phyloP scores from a whole-genome alignment of 2,329 filamentous ascomycete genomes.

The Hawksworthiomyces lignivorus region DNA sequence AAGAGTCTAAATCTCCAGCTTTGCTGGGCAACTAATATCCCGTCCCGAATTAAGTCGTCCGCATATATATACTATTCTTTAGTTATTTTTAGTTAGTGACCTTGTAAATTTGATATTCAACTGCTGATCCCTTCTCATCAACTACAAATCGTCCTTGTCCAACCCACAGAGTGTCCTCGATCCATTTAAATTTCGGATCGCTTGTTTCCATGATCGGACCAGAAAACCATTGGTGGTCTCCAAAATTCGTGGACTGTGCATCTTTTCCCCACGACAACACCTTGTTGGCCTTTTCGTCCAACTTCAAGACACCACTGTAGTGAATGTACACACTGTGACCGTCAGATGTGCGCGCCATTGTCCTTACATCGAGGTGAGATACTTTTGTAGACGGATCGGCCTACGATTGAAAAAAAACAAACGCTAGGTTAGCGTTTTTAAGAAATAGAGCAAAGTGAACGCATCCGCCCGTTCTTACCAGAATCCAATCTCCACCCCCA shows the following conservation, averaged over 20 bases:
- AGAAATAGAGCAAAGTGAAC: too few species aligned
- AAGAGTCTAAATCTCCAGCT: too few species aligned
- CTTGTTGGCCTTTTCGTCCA: neutral
- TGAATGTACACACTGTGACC: constrained; percentile 5
- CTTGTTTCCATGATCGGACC: constrained; percentile 6
- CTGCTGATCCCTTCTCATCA: constrained; percentile 5
- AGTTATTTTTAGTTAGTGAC: constrained; percentile 2
- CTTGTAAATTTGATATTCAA: constrained; percentile 4
- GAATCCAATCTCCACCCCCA: constrained; percentile 2
- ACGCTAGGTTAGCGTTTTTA: too few species aligned
- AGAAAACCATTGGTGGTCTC: constrained; percentile 5
- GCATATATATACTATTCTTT: too few species aligned
- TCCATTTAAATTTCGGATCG: constrained; percentile 3
- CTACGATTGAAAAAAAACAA: neutral
- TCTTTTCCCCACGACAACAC: neutral
- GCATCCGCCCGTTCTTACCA: neutral
- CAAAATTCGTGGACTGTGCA: constrained; percentile 2
- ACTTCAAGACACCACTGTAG: constrained; percentile 1
- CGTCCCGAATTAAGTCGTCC: too few species aligned
- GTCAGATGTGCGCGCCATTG: constrained; percentile 1
- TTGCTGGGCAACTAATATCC: too few species aligned
- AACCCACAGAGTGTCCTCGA: constrained; percentile 5
- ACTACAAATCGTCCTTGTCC: constrained; percentile 4
- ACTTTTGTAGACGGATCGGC: neutral
- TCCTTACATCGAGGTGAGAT: neutral